Conservation (phyloP, 1,284 basidiomycete genomes). For the Neotropicomus parvogracilis region DNA sequence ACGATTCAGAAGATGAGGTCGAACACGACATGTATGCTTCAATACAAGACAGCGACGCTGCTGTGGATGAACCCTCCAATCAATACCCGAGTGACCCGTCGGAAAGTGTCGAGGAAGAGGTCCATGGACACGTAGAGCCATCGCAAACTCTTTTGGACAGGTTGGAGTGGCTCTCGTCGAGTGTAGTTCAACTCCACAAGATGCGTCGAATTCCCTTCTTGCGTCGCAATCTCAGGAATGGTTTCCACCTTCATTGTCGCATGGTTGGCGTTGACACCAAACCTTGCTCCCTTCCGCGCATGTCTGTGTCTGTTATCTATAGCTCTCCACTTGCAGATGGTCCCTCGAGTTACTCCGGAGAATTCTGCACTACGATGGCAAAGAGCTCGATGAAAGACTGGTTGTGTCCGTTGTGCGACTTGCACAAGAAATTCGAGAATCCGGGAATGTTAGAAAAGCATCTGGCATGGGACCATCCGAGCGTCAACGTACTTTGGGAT, state of each 20-base stretch:
- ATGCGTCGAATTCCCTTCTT: constrained; percentile 49
- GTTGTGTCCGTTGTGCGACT: constrained; percentile 60
- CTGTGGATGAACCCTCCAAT: constrained; percentile 1
- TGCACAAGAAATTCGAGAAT: constrained; percentile 48
- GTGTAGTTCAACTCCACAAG: constrained; percentile 20
- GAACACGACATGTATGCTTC: neutral
- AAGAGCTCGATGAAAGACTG: constrained; percentile 36
- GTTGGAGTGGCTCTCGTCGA: constrained; percentile 20
- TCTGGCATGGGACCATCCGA: constrained; percentile 52
- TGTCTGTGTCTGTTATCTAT: constrained; percentile 33
- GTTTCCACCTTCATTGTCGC: constrained; percentile 40
- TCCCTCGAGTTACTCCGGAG: constrained; percentile 5
- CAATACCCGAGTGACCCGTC: constrained; percentile 6
- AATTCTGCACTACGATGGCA: neutral
- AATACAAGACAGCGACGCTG: constrained; percentile 5
- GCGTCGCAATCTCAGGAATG: constrained; percentile 44
- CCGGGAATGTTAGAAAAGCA: constrained; percentile 51
- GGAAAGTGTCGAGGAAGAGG: constrained; percentile 11
- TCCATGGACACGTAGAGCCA: constrained; percentile 10
- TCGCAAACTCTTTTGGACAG: constrained; percentile 23
- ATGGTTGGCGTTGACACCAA: constrained; percentile 17
- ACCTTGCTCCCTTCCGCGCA: constrained; percentile 14
- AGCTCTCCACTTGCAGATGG: neutral
- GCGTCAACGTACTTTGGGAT: constrained; percentile 44
- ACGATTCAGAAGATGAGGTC: constrained; percentile 10